Evolutionary conservation across 176 grass and related monocot genomes (phyloP).

Genomic region (Triticum aestivum): DNA sequence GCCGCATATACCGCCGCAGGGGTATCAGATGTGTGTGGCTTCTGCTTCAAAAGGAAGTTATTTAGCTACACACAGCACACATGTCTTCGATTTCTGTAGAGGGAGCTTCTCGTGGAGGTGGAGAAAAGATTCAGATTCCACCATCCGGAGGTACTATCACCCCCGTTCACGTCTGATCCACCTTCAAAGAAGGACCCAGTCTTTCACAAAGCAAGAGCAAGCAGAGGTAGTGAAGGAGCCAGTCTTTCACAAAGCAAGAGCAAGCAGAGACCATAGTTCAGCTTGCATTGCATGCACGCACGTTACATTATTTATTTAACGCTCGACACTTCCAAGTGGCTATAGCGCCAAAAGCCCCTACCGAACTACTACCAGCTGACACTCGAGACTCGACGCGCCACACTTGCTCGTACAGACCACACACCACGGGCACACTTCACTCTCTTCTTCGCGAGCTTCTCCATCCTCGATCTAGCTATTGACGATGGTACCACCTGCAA

Average conservation of each 20-base stretch:
- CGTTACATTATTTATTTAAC: neutral
- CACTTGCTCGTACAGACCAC: neutral
- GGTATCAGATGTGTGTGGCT: too few species aligned
- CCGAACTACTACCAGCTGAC: neutral
- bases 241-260: neutral
- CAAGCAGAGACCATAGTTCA: neutral
- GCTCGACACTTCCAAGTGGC: neutral
- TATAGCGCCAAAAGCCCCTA: neutral
- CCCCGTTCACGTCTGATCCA: too few species aligned
- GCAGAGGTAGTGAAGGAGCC: neutral
- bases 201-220: neutral
- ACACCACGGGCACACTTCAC: neutral
- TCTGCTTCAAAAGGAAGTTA: too few species aligned
- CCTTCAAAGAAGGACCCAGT: neutral
- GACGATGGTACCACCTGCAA: slow-evolving; percentile 52
- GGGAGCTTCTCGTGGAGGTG: too few species aligned
- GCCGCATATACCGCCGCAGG: too few species aligned
- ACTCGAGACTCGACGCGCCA: neutral
- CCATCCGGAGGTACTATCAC: too few species aligned
- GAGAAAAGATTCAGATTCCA: too few species aligned
- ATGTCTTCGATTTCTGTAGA: too few species aligned
- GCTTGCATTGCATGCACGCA: neutral
- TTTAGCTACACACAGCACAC: too few species aligned
- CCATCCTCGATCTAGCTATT: slow-evolving; percentile 37
- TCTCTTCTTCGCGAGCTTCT: neutral